phyloP scores from a whole-genome alignment of 208 protist species.

The Novymonas esmeraldas region DNA sequence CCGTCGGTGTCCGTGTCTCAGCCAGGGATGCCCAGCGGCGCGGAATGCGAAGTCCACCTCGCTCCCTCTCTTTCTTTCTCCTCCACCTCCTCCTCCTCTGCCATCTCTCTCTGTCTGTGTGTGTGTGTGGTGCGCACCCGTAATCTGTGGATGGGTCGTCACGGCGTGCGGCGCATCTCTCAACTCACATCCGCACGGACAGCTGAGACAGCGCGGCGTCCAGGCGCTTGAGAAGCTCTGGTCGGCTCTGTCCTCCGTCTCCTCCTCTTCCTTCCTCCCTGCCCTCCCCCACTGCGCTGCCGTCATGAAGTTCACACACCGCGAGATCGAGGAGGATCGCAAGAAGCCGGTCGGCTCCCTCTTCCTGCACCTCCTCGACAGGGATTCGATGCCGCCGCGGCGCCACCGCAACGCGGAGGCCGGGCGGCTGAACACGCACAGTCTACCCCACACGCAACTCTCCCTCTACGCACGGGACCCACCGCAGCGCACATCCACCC shows the following conservation, averaged over 20 bases:
- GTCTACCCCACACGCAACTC: slow-evolving; percentile 64
- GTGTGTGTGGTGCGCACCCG: no score
- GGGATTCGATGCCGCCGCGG: slow-evolving; percentile 37
- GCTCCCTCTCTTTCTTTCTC: not conserved
- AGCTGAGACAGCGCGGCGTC: no score
- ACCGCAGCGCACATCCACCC: slow-evolving; percentile 7
- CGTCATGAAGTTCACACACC: slow-evolving; percentile 47
- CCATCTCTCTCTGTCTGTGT: not conserved
- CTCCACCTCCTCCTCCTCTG: slow-evolving; percentile 5
- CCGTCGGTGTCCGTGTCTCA: slow-evolving; percentile 50
- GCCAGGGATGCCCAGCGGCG: slow-evolving; percentile 46
- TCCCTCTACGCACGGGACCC: slow-evolving; percentile 43
- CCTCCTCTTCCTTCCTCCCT: not conserved
- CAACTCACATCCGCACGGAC: no score
- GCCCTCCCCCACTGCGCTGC: no score
- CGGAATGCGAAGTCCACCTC: no score
- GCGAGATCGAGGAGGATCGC: slow-evolving; percentile 52
- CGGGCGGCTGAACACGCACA: slow-evolving; percentile 39
- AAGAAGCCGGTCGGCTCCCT: slow-evolving; percentile 69
- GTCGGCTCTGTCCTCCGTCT: not conserved
- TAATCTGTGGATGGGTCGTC: no score
- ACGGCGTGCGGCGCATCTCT: no score
- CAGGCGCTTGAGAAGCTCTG: no score
- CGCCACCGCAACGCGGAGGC: slow-evolving; percentile 37
- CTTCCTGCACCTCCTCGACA: slow-evolving; percentile 64